A percentile compares a stretch with the other conserved stretches of the same genome.
phyloP scores from a whole-genome alignment of 495 filamentous ascomycete species.

The Clavariopsis aquatica region DNA sequence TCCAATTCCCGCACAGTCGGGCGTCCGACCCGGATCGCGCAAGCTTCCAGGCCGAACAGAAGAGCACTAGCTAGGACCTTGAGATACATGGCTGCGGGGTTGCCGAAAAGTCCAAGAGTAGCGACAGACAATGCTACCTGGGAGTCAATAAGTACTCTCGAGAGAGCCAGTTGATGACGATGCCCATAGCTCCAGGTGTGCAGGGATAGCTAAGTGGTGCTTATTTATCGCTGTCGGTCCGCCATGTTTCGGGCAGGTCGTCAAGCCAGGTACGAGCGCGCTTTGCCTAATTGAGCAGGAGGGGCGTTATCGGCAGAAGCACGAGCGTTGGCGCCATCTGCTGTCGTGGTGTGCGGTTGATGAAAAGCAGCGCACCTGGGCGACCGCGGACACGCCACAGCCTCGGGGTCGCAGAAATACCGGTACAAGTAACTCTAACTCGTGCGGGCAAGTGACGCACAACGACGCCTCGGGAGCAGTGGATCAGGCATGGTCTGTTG shows the following conservation, averaged over 20 bases:
- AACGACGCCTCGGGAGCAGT: too few species aligned
- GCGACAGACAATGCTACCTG: not conserved
- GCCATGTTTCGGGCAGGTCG: slow-evolving; percentile 28
- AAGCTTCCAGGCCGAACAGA: slow-evolving; percentile 16
- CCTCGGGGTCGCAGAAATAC: too few species aligned
- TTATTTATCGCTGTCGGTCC: slow-evolving; percentile 7
- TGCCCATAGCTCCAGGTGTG: not conserved
- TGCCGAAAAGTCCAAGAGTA: not conserved
- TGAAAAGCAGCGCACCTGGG: not conserved
- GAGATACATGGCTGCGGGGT: slow-evolving; percentile 10
- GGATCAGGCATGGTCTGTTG: too few species aligned
- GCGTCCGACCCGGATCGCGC: slow-evolving; percentile 6
- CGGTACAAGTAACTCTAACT: too few species aligned
- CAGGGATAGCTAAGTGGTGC: slow-evolving; percentile 20
- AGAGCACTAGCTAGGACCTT: not conserved
- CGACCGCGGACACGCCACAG: too few species aligned
- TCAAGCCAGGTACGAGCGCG: slow-evolving; percentile 3
- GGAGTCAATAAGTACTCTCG: slow-evolving; percentile 10
- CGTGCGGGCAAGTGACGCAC: too few species aligned
- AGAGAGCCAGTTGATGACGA: not conserved
- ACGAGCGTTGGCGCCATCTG: not conserved
- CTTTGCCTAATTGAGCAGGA: slow-evolving; percentile 23
- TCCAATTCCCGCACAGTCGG: not conserved
- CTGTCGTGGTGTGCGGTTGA: not conserved
- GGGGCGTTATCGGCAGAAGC: not conserved